Base-by-base conservation (phyloP, 768 basidiomycete species). In the Podaxis rugospora region DNA sequence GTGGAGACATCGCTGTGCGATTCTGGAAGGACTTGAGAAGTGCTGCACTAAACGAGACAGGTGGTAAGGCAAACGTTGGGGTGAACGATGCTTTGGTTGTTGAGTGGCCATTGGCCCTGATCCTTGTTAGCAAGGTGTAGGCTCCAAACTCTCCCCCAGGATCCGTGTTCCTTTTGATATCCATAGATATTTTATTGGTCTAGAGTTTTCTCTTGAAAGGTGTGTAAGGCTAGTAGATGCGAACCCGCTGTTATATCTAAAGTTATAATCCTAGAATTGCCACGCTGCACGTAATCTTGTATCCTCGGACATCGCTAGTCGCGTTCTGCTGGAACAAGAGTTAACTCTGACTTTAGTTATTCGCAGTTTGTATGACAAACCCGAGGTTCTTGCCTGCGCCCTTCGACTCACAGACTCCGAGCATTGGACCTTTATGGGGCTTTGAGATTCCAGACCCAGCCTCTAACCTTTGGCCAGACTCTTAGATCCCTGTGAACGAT, bases 1-100 rank as follows among this genome's bases (percentile, higher is more conserved):
- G 85, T 21, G 87, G 88, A 1, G 85, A 88, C 68, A 80, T 93
- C 44, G 83, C 86, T 7, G 74, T 82, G 63, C 75, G 89, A 14
- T 87, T 90, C 65, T 83, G 84, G 82, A 80, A 80, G 63, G 71
- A 76, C 53, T 66, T 90, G 53, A 75, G 80, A 63, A 75, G 77
- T 49, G 78, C 69, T 0, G 72, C 66, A 11, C 36, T 66, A 35
- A 55, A 67, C n/a, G 59, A 67, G 51, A 68, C 69, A 46, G 69
- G 68, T 13, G 72, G 72, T 21, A 7, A n/a, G 32, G 57, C 36
- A 25, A 54, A 59, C 13, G 72, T 74, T 25, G 74, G 74, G 0
- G 72, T 75, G 28, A 71, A 77, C 47, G 79, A 80, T 59, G 61
- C 65, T 5, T 70, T 84, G 6, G 66, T 67, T 14, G 73, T 84